phyloP scores from a whole-genome alignment of 169 alveolate genomes.

The Plasmodium cynomolgi region DNA sequence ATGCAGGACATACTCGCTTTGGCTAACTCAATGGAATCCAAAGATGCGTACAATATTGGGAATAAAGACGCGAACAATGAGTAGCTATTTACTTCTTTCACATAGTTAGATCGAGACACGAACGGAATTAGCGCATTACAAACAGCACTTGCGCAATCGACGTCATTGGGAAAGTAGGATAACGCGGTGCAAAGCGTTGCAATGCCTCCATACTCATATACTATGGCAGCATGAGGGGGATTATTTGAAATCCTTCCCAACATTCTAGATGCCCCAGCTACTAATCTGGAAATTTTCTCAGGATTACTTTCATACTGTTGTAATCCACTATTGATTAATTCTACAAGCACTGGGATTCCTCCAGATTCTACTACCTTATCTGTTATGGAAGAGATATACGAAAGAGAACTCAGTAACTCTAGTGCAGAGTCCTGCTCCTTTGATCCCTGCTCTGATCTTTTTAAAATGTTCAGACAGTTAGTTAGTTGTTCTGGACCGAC shows the following conservation, averaged over 20 bases:
- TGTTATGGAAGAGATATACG: conserved; percentile 91
- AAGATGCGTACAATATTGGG: conserved; percentile 88
- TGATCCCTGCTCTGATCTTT: conserved; percentile 86
- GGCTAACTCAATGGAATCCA: conserved; percentile 86
- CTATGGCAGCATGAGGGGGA: conserved; percentile 89
- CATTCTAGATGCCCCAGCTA: conserved; percentile 91
- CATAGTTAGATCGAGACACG: conserved; percentile 82
- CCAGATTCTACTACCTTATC: conserved; percentile 92
- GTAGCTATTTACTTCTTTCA: conserved; percentile 80
- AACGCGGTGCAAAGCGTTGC: conserved; percentile 91
- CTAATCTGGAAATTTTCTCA: conserved; percentile 86
- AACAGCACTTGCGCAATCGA: conserved; percentile 87
- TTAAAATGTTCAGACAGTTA: conserved; percentile 88
- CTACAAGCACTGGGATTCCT: conserved; percentile 90
- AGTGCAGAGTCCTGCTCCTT: conserved; percentile 92
- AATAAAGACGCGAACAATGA: conserved; percentile 86
- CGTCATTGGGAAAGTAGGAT: conserved; percentile 85
- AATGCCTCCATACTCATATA: conserved; percentile 89
- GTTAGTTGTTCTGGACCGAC: conserved; percentile 90
- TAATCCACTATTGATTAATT: conserved; percentile 89
- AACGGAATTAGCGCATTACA: conserved; percentile 89
- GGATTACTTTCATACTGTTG: conserved; percentile 85
- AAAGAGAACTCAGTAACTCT: conserved; percentile 90
- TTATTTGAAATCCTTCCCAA: conserved; percentile 89
- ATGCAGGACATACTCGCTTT: conserved; percentile 82